Evolutionary conservation across 1,284 basidiomycete genomes (phyloP).

Genomic region (Apiotrichum siamense): DNA sequence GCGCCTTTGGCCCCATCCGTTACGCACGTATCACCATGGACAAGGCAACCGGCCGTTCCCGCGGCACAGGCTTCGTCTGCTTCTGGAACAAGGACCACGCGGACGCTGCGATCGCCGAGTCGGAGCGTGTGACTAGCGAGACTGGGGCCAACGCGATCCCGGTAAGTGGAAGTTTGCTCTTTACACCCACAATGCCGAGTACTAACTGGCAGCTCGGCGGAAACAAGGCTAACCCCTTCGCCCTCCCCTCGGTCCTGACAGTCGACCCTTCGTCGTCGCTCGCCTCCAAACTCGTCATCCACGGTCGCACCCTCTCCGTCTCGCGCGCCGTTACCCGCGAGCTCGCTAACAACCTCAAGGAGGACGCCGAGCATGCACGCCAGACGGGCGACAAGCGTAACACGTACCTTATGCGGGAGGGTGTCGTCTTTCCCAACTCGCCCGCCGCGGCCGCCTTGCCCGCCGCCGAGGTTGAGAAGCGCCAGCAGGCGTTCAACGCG

Average conservation of each 20-base stretch:
- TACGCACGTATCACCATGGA: conserved; percentile 93
- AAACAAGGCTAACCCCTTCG: conserved; percentile 72
- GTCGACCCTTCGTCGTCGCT: conserved; percentile 89
- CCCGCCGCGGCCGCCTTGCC: conserved; percentile 66
- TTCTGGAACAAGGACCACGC: conserved; percentile 94
- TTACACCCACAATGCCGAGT: not conserved
- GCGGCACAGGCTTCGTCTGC: conserved; percentile 94
- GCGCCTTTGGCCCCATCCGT: conserved; percentile 81
- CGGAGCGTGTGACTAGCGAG: conserved; percentile 64
- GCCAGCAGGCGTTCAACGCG: conserved; percentile 73
- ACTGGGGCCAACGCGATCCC: conserved; percentile 45
- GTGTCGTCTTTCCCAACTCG: conserved; percentile 82
- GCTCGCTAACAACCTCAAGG: conserved; percentile 76
- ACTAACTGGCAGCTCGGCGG: conserved; percentile 28
- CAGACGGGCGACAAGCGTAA: conserved; percentile 94
- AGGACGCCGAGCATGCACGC: conserved; percentile 72
- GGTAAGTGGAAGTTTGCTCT: conserved; percentile 22
- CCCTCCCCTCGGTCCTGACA: conserved; percentile 77
- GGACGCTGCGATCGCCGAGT: conserved; percentile 74
- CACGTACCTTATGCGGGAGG: conserved; percentile 91
- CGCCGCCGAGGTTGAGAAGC: conserved; percentile 70
- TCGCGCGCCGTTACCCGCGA: conserved; percentile 85
- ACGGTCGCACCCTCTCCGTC: conserved; percentile 88
- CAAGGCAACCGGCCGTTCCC: conserved; percentile 69
- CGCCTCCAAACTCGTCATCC: conserved; percentile 76